Percentiles rank a stretch among this genome's conserved stretches.
phyloP scores from a whole-genome alignment of 768 basidiomycete species.

The Boletus rubropictus region DNA sequence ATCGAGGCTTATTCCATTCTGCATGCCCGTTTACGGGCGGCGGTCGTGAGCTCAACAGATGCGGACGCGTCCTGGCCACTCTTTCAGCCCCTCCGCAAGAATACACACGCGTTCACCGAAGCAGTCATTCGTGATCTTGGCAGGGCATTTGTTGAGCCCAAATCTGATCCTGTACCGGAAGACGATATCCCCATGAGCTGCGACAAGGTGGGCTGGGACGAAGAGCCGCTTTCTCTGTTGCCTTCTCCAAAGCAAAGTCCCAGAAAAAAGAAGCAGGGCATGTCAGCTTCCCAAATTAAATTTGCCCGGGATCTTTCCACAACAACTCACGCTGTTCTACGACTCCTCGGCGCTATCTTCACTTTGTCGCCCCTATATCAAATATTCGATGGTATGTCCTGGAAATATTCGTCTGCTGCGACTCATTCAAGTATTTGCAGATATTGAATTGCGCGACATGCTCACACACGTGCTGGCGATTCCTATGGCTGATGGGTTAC shows the following conservation, averaged over 20 bases:
- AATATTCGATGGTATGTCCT: conserved; percentile 54
- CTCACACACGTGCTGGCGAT: conserved; percentile 64
- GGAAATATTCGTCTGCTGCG: conserved; percentile 1
- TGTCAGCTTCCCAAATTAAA: conserved; percentile 74
- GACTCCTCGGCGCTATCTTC: conserved; percentile 55
- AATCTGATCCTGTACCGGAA: conserved; percentile 13
- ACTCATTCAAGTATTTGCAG: conserved; percentile 32
- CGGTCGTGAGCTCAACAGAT: conserved; percentile 40
- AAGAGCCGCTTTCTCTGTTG: conserved; percentile 33
- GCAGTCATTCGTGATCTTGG: conserved; percentile 66
- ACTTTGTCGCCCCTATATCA: conserved; percentile 52
- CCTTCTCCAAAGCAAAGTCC: conserved; percentile 73
- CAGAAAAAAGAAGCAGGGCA: conserved; percentile 48
- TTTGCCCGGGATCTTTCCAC: conserved; percentile 76
- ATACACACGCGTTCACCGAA: conserved; percentile 45
- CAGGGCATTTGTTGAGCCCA: conserved; percentile 59
- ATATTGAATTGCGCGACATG: conserved; percentile 52
- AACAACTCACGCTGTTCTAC: conserved; percentile 64
- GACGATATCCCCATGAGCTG: conserved; percentile 23
- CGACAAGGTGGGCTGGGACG: conserved; percentile 23
- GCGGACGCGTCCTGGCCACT: conserved; percentile 62
- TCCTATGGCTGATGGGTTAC: conserved; percentile 60
- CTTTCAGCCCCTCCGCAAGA: conserved; percentile 62
- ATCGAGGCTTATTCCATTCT: conserved; percentile 73
- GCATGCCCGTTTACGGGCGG: conserved; percentile 53